Base-by-base conservation (phyloP, 1,284 basidiomycete genomes). In the Meripilus lineatus region DNA sequence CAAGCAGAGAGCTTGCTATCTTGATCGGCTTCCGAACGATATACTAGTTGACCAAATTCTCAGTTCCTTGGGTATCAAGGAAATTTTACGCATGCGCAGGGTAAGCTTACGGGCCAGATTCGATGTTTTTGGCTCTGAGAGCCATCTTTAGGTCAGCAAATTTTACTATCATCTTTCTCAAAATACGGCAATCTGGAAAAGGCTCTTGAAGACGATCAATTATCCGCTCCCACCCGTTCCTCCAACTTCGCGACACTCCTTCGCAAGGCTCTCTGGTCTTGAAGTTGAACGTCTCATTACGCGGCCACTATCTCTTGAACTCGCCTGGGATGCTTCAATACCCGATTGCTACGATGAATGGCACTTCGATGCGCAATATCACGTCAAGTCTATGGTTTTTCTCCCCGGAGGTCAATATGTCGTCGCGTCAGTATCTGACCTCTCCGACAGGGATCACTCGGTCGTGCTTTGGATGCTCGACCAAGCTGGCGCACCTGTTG, bases 391-490 rank as follows among this genome's bases (percentile, higher is more conserved):
- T 24, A 75, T 87, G 70, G 70, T 69, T 24, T 56, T 84, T 20
- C 69, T 86, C 5, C 80, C 84, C 3, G 85, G 85, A 1, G 82
- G 85, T 18, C 80, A 82, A 50, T 83, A 81, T 49, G 68, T 86
- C 46, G 64, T 84, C 24, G 79, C 78, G 0, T 82, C 80, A 4
- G 72, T 78, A 5, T 69, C 67, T 47, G 75, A 80, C 52, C 50
- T 51, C 2, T 55, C 53, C 3, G 64, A 63, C 30, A 64, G 62
- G 28, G 66, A 68, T 26, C 81, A 75, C 56, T 73, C 68, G 22
- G 53, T 88, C 17, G 58, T 72, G 13, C 59, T 86, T 1, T 83
- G 73, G 50, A 68, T 68, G 18, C 61, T 87, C 48, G 83, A 86
- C 53, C 72, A 79, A 44, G 70, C 71, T 33, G 8, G 10, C 8